phyloP scores from a whole-genome alignment of 768 basidiomycete genomes.

The Dioszegia aurantiaca region DNA sequence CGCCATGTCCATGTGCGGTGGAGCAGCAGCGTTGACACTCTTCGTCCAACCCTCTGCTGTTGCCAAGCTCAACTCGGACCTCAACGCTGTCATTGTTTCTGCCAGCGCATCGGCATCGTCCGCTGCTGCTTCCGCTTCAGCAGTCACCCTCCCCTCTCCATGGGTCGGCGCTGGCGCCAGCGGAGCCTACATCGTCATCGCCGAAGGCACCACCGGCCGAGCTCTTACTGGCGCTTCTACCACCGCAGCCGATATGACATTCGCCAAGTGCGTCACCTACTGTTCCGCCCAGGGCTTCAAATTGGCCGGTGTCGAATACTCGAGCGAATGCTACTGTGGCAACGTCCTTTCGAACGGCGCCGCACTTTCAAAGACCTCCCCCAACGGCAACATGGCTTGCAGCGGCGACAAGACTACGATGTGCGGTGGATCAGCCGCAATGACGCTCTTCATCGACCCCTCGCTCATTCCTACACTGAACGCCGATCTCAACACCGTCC shows the following conservation, averaged over 20 bases:
- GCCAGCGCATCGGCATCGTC: conserved; percentile 12
- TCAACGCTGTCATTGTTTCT: conserved; percentile 5
- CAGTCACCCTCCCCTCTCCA: neutral
- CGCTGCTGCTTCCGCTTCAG: neutral
- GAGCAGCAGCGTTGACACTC: conserved; percentile 22
- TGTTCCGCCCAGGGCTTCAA: conserved; percentile 32
- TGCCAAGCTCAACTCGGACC: conserved; percentile 11
- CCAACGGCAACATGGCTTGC: conserved; percentile 37
- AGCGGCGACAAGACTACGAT: conserved; percentile 24
- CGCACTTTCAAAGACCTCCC: conserved; percentile 1
- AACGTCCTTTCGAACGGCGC: conserved; percentile 33
- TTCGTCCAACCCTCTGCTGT: conserved; percentile 20
- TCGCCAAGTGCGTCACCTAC: conserved; percentile 28
- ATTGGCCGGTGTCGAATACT: conserved; percentile 40
- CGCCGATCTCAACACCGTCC: conserved; percentile 6
- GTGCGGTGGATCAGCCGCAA: conserved; percentile 30
- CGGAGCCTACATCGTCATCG: conserved; percentile 11
- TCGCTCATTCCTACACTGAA: neutral
- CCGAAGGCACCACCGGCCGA: conserved; percentile 36
- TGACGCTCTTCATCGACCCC: conserved; percentile 20
- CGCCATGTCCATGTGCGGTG: conserved; percentile 28
- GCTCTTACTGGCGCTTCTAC: conserved; percentile 38
- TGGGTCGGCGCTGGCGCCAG: conserved; percentile 1
- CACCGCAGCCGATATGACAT: conserved; percentile 31
- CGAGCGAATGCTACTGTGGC: conserved; percentile 38